These are phyloP conservation scores for Aspergillus sparsus DNA, from an alignment of 495 filamentous ascomycete genomes.

Conservation along the genomic window DNA sequence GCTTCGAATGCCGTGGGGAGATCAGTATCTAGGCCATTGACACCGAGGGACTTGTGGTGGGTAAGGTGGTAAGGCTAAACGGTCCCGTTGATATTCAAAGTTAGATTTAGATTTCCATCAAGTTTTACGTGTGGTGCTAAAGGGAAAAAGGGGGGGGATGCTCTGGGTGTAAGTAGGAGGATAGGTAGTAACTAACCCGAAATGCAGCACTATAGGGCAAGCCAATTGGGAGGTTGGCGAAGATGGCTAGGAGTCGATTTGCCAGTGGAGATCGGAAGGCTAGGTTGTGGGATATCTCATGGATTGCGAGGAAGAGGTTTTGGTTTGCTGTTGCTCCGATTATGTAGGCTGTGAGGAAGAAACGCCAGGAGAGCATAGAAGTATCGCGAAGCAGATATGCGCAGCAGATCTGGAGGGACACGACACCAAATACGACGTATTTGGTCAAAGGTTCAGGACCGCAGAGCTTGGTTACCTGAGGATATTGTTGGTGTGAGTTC, in stretches of 20 bases:
- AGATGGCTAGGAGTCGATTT: conserved; percentile 84
- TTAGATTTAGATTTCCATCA: too few relatives aligned
- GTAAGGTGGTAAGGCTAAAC: conserved; percentile 91
- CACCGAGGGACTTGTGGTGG: conserved; percentile 98
- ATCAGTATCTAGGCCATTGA: conserved; percentile 94
- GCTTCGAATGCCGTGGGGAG: conserved; percentile 92
- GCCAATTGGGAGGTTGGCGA: conserved; percentile 95
- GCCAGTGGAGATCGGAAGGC: conserved; percentile 83
- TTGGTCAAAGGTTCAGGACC: conserved; percentile 95
- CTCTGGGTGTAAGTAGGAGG: too few relatives aligned
- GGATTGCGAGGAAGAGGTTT: conserved; percentile 97
- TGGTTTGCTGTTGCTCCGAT: conserved; percentile 97
- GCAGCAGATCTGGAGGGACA: conserved; percentile 75
- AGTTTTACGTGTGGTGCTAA: too few relatives aligned
- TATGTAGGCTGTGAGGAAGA: conserved; percentile 85
- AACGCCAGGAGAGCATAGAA: conserved; percentile 76
- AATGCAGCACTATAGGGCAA: conserved; percentile 97
- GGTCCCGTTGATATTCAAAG: too few relatives aligned
- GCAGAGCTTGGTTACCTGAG: conserved; percentile 93
- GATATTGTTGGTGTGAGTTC: background rate
- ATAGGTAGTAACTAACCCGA: conserved; percentile 55
- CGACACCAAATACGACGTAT: conserved; percentile 84
- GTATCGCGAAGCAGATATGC: conserved; percentile 79
- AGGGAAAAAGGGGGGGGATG: too few relatives aligned
- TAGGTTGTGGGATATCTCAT: conserved; percentile 98